Evolutionary conservation across 179 eudicot species (phyloP).

Genomic region (Sideroxylon spinosum): DNA sequence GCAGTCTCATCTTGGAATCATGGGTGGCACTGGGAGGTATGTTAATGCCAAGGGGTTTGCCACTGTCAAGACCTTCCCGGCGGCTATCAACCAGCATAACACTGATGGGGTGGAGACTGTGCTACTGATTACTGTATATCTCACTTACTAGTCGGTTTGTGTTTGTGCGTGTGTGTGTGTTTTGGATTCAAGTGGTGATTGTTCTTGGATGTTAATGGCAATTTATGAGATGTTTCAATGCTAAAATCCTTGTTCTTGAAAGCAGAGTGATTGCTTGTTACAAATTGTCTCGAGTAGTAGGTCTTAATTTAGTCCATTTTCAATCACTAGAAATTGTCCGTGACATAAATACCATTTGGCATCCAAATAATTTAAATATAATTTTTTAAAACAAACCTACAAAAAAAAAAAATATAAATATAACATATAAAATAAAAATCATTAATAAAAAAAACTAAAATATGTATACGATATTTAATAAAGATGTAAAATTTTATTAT

Average conservation of each 20-base stretch:
- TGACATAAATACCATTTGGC: too few species aligned
- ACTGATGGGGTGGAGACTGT: conserved; percentile 85
- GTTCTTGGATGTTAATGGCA: neutral
- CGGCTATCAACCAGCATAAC: conserved; percentile 38
- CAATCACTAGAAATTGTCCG: too few species aligned
- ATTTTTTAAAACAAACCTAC: too few species aligned
- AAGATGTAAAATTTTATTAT: too few species aligned
- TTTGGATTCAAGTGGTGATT: too few species aligned
- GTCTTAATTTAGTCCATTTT: too few species aligned
- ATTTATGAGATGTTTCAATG: neutral
- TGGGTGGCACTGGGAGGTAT: conserved; percentile 84
- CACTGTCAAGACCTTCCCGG: conserved; percentile 47
- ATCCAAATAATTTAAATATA: too few species aligned
- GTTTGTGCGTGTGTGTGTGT: neutral
- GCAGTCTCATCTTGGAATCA: conserved; percentile 57
- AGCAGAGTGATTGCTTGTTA: neutral
- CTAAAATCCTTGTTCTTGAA: neutral
- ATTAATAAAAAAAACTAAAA: too few species aligned
- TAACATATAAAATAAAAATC: too few species aligned
- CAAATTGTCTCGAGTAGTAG: too few species aligned
- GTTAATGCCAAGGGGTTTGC: conserved; percentile 74
- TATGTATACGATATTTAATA: too few species aligned
- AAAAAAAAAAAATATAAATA: too few species aligned
- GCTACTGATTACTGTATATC: conserved; percentile 56
- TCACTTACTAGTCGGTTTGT: conserved; percentile 34